phyloP scores from a whole-genome alignment of 805 yeast genomes.

The Kodamaea laetipori region DNA sequence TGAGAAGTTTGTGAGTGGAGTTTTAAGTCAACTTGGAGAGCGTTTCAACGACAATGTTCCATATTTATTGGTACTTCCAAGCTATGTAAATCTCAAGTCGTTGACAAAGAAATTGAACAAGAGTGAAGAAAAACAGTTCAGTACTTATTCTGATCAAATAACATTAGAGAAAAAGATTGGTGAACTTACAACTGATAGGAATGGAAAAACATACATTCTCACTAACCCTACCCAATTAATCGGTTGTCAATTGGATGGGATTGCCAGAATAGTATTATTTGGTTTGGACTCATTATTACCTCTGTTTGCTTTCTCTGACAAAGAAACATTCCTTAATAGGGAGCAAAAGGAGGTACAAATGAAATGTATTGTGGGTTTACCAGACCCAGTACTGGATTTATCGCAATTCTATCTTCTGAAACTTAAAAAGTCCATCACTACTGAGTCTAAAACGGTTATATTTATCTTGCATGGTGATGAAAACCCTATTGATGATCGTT shows the following conservation, averaged over 20 bases:
- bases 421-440: constrained; percentile 9
- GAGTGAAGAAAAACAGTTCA: not conserved
- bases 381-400: constrained; percentile 24
- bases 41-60: constrained; percentile 10
- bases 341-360: not conserved
- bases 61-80: constrained; percentile 22
- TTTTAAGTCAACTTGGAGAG: not conserved
- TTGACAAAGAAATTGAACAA: constrained; percentile 7
- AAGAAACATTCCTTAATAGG: not conserved
- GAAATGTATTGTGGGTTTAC: constrained; percentile 20
- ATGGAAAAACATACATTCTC: constrained; percentile 11
- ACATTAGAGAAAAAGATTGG: not conserved
- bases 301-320: constrained; percentile 20
- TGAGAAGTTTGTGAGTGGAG: not conserved
- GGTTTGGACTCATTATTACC: constrained; percentile 27
- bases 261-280: constrained; percentile 18
- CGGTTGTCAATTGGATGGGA: constrained; percentile 15
- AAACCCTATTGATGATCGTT: not conserved
- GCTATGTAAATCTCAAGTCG: constrained; percentile 9
- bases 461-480: constrained; percentile 15
- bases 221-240: constrained; percentile 15
- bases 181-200: constrained; percentile 3
- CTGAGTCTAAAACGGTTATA: constrained; percentile 23
- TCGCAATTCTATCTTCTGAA: constrained; percentile 21
- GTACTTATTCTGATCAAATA: not conserved